Conservation (phyloP, 2,329 filamentous ascomycete genomes). For the Fusarium sp. region DNA sequence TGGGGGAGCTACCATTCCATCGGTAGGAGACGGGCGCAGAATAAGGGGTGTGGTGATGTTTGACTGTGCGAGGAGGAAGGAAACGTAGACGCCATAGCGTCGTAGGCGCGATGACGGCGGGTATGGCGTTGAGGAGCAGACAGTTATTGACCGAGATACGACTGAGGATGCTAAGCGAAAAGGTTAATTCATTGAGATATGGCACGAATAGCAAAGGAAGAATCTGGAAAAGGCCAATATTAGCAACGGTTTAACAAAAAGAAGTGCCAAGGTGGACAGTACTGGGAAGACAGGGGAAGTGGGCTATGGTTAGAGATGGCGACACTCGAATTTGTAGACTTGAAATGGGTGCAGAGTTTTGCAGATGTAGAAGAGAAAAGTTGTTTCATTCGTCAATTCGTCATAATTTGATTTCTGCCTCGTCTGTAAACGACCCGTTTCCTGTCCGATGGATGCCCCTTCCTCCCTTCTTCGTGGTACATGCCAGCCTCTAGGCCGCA, state of each 20-base stretch:
- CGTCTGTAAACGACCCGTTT: not conserved
- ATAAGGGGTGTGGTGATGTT: constrained; percentile 16
- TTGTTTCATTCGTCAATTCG: not conserved
- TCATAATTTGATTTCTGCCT: not conserved
- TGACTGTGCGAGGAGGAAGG: constrained; percentile 5
- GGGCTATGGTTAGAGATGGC: not conserved
- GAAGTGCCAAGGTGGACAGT: not conserved
- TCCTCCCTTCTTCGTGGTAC: not conserved
- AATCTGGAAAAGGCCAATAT: not conserved
- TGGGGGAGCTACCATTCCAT: constrained; percentile 30
- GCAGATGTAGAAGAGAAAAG: not conserved
- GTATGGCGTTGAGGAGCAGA: constrained; percentile 24
- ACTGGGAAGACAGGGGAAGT: not conserved
- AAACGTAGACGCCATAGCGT: constrained; percentile 31
- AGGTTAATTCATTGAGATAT: not conserved
- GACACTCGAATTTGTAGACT: not conserved
- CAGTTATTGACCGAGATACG: constrained; percentile 9
- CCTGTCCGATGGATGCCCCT: not conserved
- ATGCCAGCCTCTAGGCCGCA: not conserved
- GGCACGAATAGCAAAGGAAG: not conserved
- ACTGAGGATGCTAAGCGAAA: constrained; percentile 4
- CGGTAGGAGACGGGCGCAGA: constrained; percentile 6
- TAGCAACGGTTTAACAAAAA: not conserved
- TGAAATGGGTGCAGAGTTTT: not conserved
- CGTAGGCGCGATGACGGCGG: constrained; percentile 14